phyloP scores from a whole-genome alignment of 2,329 filamentous ascomycete genomes.

The Calonectria honghensis region DNA sequence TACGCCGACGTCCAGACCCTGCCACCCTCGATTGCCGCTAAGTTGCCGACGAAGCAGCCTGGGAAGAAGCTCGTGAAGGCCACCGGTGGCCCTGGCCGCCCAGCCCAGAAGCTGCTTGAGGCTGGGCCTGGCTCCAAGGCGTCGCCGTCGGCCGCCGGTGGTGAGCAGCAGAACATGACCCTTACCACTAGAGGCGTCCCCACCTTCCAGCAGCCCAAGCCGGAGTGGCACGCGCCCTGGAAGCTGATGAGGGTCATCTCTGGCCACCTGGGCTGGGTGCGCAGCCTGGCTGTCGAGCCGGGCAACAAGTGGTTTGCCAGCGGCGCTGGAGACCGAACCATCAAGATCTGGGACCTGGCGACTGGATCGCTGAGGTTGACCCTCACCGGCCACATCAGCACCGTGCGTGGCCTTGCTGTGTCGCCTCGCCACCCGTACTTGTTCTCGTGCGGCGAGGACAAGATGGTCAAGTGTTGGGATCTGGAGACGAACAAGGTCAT shows the following conservation, averaged over 20 bases:
- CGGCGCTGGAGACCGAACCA: slow-evolving; percentile 94
- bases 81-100: slow-evolving; percentile 57
- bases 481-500: slow-evolving; percentile 99
- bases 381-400: slow-evolving; percentile 94
- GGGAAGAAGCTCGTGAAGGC: slow-evolving; percentile 69
- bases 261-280: slow-evolving; percentile 96
- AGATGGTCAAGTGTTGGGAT: slow-evolving; percentile 99
- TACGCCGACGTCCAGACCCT: slow-evolving; percentile 87
- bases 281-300: slow-evolving; percentile 91
- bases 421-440: slow-evolving; percentile 96
- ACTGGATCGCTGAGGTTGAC: slow-evolving; percentile 90
- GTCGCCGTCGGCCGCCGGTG: slow-evolving; percentile 60
- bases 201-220: slow-evolving; percentile 73
- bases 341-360: slow-evolving; percentile 99
- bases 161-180: slow-evolving; percentile 56
- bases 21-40: slow-evolving; percentile 85
- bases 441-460: slow-evolving; percentile 98
- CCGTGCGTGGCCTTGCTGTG: slow-evolving; percentile 92
- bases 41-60: slow-evolving; percentile 75
- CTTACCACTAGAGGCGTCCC: slow-evolving; percentile 57
- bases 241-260: slow-evolving; percentile 98
- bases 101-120: slow-evolving; percentile 63
- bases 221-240: slow-evolving; percentile 98
- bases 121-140: slow-evolving; percentile 59
- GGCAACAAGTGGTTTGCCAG: slow-evolving; percentile 98